Percentiles rank a stretch among this genome's conserved stretches.
These are phyloP conservation scores for Lactuca sativa DNA, from an alignment of 129 eudicot genomes.

Conservation along the genomic window DNA sequence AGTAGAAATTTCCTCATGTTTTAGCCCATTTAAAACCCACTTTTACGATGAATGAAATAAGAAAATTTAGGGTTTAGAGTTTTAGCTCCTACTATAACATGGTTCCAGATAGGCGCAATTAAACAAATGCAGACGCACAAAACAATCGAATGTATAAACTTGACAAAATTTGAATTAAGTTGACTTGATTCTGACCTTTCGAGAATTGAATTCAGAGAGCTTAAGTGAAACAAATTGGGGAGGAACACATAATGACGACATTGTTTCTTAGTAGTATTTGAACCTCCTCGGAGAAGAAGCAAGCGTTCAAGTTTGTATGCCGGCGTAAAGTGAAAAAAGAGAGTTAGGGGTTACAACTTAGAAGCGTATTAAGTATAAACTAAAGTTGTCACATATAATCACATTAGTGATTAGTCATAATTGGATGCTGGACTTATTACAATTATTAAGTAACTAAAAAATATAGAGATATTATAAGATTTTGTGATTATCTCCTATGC, in stretches of 20 bases:
- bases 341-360: conserved; percentile 1
- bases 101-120: background rate
- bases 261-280: conserved; percentile 1
- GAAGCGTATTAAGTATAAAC: no score
- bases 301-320: background rate
- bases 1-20: background rate
- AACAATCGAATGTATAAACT: conserved; percentile 13
- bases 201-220: conserved; percentile 5
- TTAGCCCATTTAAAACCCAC: background rate
- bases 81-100: background rate
- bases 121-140: background rate
- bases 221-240: conserved; percentile 19
- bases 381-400: no score
- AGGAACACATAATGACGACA: conserved; percentile 30
- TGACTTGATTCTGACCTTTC: conserved; percentile 25
- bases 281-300: background rate
- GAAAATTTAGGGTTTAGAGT: background rate
- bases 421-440: no score
- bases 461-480: no score
- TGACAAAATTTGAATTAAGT: background rate
- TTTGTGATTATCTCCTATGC: no score
- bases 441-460: no score
- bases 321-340: conserved; percentile 4
- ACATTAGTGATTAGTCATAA: no score
- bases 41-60: background rate